Evolutionary conservation across 139 green algal genomes (phyloP).

Genomic region (Chlamydomonas schloesseri): DNA sequence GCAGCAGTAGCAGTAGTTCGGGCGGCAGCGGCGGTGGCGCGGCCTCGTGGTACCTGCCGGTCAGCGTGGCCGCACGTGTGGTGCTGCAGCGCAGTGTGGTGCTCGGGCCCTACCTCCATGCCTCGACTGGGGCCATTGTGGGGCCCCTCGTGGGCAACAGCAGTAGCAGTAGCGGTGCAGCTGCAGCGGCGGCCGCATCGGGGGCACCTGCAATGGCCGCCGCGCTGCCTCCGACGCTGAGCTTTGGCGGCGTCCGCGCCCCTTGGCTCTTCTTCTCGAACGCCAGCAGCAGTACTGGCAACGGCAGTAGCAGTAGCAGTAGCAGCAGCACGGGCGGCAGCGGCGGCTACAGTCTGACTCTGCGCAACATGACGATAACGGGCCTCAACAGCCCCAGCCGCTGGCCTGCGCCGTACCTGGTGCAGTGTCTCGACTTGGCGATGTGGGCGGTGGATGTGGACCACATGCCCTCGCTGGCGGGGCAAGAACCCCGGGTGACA

Average conservation of each 20-base stretch:
- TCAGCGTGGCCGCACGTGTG: not conserved
- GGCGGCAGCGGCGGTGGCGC: no score
- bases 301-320: no score
- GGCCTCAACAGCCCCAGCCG: constrained; percentile 10
- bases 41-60: not conserved
- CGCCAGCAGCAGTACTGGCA: no score
- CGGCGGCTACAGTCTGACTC: not conserved
- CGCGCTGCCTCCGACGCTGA: no score
- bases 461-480: constrained; percentile 7
- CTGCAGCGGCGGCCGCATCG: not conserved
- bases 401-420: constrained; percentile 13
- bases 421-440: constrained; percentile 31
- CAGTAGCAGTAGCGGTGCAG: no score
- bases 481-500: not conserved
- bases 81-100: constrained; percentile 16
- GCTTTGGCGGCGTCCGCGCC: not conserved
- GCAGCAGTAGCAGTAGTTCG: no score
- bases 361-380: constrained; percentile 21
- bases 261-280: no score
- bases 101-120: constrained; percentile 1
- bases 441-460: constrained; percentile 14
- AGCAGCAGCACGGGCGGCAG: no score
- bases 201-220: not conserved
- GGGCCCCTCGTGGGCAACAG: not conserved
- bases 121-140: not conserved